phyloP scores from a whole-genome alignment of 2,329 filamentous ascomycete species.

The Diaporthe sp. region DNA sequence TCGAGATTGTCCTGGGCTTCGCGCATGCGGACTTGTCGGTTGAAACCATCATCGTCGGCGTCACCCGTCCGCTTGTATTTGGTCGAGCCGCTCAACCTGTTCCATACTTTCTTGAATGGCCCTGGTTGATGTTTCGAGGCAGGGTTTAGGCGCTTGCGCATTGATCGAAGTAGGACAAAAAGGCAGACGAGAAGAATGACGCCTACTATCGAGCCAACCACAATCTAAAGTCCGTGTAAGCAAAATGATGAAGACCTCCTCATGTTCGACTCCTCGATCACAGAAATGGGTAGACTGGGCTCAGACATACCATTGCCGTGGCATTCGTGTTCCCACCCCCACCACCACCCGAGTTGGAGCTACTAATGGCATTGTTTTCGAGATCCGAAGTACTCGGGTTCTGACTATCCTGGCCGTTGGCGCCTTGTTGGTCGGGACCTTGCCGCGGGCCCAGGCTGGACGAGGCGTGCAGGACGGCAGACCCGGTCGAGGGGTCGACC shows the following conservation, averaged over 20 bases:
- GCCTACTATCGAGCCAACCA: constrained; percentile 46
- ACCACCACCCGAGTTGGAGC: background rate
- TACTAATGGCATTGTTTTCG: background rate
- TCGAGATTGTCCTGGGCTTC: constrained; percentile 42
- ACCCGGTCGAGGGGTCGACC: constrained; percentile 25
- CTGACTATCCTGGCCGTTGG: constrained; percentile 1
- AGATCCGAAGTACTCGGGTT: background rate
- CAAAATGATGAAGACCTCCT: background rate
- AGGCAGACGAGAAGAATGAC: constrained; percentile 44
- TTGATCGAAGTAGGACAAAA: constrained; percentile 44
- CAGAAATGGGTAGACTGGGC: background rate
- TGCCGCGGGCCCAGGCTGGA: constrained; percentile 21
- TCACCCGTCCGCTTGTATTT: constrained; percentile 45
- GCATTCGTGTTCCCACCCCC: constrained; percentile 13
- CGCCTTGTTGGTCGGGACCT: constrained; percentile 5
- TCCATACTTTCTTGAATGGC: constrained; percentile 65
- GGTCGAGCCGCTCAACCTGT: constrained; percentile 56
- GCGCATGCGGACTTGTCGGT: constrained; percentile 40
- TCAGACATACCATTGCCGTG: constrained; percentile 36
- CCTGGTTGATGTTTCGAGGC: constrained; percentile 67
- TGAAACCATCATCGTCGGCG: constrained; percentile 45
- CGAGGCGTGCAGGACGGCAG: constrained; percentile 25
- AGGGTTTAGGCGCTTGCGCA: constrained; percentile 51
- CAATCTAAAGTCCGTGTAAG: constrained; percentile 42
- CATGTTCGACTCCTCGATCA: background rate